Conservation (phyloP, 148 eudicot genomes). For the Fallopia convolvulus region DNA sequence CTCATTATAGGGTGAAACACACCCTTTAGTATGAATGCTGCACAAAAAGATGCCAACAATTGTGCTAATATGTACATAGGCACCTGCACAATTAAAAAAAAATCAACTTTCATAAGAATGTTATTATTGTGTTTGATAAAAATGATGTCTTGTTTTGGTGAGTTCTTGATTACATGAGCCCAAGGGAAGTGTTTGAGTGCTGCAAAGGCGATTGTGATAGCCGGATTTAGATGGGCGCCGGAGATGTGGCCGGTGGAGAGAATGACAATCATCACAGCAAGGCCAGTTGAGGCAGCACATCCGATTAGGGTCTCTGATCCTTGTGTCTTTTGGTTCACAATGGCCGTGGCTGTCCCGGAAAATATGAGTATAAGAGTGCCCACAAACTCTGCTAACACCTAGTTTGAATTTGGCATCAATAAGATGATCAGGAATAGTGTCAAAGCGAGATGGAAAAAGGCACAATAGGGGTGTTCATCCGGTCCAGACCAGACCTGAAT, state of each 20-base stretch:
- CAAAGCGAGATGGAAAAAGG: no score
- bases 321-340: conserved; percentile 76
- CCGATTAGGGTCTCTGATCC: conserved; percentile 87
- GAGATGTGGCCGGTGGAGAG: conserved; percentile 93
- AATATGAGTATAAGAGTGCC: conserved; percentile 85
- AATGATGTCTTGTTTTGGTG: neutral
- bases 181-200: conserved; percentile 94
- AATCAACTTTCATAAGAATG: neutral
- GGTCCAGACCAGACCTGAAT: no score
- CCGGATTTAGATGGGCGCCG: conserved; percentile 92
- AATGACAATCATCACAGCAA: conserved; percentile 90
- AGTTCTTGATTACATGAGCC: conserved; percentile 53
- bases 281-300: conserved; percentile 68
- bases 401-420: conserved; percentile 11
- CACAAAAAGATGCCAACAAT: conserved; percentile 54
- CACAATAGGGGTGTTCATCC: no score
- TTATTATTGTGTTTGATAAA: neutral
- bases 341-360: conserved; percentile 76
- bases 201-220: conserved; percentile 86
- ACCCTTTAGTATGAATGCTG: conserved; percentile 28
- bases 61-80: conserved; percentile 85
- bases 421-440: neutral
- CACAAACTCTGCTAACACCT: conserved; percentile 96
- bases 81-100: neutral
- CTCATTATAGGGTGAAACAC: conserved; percentile 29